phyloP scores from a whole-genome alignment of 768 basidiomycete species.

The Auriscalpium microsporum region DNA sequence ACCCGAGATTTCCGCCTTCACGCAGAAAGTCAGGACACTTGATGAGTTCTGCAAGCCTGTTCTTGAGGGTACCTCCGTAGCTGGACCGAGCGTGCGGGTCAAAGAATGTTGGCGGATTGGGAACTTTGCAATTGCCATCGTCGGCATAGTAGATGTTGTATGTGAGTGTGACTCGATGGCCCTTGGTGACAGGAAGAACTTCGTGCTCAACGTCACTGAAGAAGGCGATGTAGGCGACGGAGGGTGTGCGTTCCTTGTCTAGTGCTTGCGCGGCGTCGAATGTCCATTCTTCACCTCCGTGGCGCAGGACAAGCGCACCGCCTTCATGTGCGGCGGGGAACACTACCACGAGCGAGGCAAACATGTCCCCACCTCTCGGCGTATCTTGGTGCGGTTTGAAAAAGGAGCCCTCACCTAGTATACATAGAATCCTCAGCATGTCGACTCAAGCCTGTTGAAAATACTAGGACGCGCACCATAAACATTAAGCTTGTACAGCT shows the following conservation, averaged over 20 bases:
- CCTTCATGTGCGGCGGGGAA: slow-evolving; percentile 40
- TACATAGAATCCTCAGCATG: too few relatives aligned
- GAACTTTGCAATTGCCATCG: too few relatives aligned
- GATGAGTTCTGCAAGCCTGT: slow-evolving; percentile 22
- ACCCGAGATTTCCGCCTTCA: slow-evolving; percentile 32
- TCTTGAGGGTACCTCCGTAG: slow-evolving; percentile 5
- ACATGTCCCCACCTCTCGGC: slow-evolving; percentile 34
- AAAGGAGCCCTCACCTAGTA: slow-evolving; percentile 32
- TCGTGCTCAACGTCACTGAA: slow-evolving; percentile 40
- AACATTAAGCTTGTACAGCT: slow-evolving; percentile 40
- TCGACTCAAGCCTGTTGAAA: too few relatives aligned
- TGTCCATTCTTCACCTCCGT: slow-evolving; percentile 25
- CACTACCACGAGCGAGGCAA: slow-evolving; percentile 44
- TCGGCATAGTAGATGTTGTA: slow-evolving; percentile 30
- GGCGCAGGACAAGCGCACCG: slow-evolving; percentile 32
- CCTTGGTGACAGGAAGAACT: slow-evolving; percentile 32
- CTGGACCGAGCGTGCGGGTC: not conserved
- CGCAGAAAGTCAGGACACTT: slow-evolving; percentile 27
- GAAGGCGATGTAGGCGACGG: slow-evolving; percentile 24
- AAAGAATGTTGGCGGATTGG: too few relatives aligned
- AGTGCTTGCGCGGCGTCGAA: slow-evolving; percentile 29
- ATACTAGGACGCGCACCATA: slow-evolving; percentile 25
- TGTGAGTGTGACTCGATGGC: slow-evolving; percentile 37
- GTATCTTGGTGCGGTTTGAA: slow-evolving; percentile 47
- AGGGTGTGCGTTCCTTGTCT: slow-evolving; percentile 1